Base-by-base conservation (phyloP, 2,329 filamentous ascomycete species). In the Xylaria sp. region DNA sequence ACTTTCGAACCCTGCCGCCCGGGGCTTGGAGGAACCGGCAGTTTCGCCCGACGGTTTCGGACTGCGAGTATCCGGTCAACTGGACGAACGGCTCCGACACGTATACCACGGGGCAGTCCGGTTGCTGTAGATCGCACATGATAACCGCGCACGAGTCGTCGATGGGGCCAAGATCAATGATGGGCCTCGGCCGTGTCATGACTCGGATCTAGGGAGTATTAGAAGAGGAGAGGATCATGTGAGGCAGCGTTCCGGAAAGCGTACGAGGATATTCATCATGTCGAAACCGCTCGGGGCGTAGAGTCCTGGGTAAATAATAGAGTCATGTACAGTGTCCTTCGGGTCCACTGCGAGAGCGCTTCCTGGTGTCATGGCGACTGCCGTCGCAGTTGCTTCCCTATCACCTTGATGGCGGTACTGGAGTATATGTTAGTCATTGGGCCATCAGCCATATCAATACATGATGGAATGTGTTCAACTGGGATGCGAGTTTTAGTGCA, bases 21-120 rank as follows among this genome's bases (percentile, higher is more conserved):
- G 90, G 90, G 0, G 83, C 83, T 67, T 96, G 92, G 13, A 96
- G 78, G 66, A 96, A 95, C 9, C 91, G 88, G 68, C 91, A 95
- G 70, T 96, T 96, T 42, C 82, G 79, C 11, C 91, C 91, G 4
- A 92, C 70, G 21, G 91, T 87, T 72, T 95, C 92, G 54, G 82
- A 76, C 56, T 82, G 79, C 1, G 82, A 82, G 71, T 96, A 96
- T 22, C 91, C 91, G 0, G 91, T 96, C 59, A 96, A 74, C 6
- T 86, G 77, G 63, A 86, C 82, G 69, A 95, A 96, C 24, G 90
- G 83, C 5, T 92, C 89, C 1, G 90, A 93, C 61, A 87, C 90
- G 69, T 95, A 96, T 7, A 95, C 84, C 55, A 96, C 91, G 2
- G 92, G 91, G 24, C 80, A 77, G 69, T 95, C 91, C 22, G 88